These are phyloP conservation scores for Lecanosticta acicola DNA, from an alignment of 2,329 filamentous ascomycete genomes.

Conservation along the genomic window DNA sequence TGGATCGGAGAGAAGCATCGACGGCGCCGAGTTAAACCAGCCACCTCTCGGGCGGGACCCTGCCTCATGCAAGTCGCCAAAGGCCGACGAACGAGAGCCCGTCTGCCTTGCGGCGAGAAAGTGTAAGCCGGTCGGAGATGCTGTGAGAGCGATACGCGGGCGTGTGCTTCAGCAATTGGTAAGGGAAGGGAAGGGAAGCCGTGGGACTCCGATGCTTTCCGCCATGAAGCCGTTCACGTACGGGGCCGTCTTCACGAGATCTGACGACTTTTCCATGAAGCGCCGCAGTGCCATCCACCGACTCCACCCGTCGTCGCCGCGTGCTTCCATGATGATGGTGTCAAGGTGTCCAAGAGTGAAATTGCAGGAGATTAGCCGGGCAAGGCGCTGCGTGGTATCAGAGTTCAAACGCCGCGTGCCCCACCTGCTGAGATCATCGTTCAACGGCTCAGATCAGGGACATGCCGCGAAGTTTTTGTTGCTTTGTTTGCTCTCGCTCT, in stretches of 20 bases:
- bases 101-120: background rate
- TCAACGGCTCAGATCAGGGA: background rate
- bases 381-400: background rate
- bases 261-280: background rate
- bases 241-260: background rate
- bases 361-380: background rate
- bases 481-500: background rate
- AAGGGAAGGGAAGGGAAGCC: background rate
- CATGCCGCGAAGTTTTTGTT: background rate
- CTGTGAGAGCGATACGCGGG: background rate
- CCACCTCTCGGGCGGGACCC: too few relatives aligned
- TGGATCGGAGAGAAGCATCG: too few relatives aligned
- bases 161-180: background rate
- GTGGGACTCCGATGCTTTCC: background rate
- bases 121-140: background rate
- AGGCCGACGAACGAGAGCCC: background rate
- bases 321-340: too few relatives aligned
- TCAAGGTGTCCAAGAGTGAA: too few relatives aligned
- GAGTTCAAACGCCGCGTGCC: too few relatives aligned
- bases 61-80: too few relatives aligned
- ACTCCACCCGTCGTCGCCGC: background rate
- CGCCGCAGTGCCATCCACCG: background rate
- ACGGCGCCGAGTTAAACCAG: too few relatives aligned
- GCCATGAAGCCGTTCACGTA: background rate
- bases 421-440: background rate